Conservation (phyloP, 768 basidiomycete genomes). For the Podaxis sp. region DNA sequence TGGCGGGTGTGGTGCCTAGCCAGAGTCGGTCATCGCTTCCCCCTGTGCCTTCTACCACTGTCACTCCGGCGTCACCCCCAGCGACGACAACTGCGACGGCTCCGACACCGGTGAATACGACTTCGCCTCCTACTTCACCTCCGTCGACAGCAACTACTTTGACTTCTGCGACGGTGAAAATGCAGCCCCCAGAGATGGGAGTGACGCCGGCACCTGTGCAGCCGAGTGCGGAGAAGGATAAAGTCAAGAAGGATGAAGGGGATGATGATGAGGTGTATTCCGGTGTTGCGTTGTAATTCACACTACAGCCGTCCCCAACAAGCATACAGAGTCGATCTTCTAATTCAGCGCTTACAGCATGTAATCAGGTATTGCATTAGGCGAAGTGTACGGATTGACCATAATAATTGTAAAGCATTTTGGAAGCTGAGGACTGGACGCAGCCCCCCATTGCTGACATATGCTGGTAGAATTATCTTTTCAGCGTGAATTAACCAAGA, state of each 20-base stretch:
- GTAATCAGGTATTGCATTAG: too few species aligned
- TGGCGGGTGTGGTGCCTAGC: not conserved
- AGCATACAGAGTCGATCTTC: too few species aligned
- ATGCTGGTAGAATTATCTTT: too few species aligned
- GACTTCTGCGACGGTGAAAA: not conserved
- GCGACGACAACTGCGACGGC: not conserved
- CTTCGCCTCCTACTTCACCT: not conserved
- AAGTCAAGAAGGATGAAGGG: not conserved
- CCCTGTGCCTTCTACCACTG: not conserved
- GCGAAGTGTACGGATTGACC: not conserved
- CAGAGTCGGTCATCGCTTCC: slow-evolving; percentile 1
- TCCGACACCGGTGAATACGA: not conserved
- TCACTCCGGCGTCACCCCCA: not conserved
- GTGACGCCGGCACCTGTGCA: not conserved
- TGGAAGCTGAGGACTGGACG: not conserved
- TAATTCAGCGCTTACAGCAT: too few species aligned
- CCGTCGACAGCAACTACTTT: not conserved
- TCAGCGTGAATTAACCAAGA: too few species aligned
- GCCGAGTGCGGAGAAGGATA: not conserved
- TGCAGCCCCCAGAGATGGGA: not conserved
- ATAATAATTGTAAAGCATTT: not conserved
- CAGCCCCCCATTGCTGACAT: not conserved
- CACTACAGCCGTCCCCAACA: too few species aligned
- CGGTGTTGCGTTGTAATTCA: slow-evolving; percentile 7
- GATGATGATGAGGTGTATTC: not conserved